Evolutionary conservation across 331 rosid species (phyloP).

Genomic region (Erythrophleum ivorense): DNA sequence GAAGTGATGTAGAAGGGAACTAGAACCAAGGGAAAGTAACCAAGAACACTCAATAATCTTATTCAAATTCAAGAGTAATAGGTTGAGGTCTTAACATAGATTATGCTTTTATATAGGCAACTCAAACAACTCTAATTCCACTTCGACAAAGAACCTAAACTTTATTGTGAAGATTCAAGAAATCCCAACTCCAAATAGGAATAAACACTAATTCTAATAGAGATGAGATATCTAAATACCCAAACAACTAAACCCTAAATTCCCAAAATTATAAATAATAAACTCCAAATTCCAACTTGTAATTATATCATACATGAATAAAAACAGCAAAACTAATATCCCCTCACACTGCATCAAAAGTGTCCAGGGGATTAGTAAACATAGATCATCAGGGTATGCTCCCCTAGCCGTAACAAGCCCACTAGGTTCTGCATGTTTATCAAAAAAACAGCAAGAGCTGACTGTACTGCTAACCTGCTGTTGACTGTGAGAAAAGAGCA

Average conservation of each 20-base stretch:
- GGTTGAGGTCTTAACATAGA: not conserved
- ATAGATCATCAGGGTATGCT: not conserved
- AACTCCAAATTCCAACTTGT: not conserved
- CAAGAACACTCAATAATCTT: not conserved
- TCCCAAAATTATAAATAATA: not conserved
- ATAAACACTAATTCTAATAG: not conserved
- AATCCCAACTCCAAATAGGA: not conserved
- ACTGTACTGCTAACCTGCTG: constrained; percentile 69
- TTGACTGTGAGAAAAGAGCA: constrained; percentile 80
- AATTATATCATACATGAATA: not conserved
- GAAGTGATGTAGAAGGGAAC: constrained; percentile 7
- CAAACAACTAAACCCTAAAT: not conserved
- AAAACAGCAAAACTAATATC: not conserved
- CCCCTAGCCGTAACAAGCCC: not conserved
- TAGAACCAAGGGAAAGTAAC: not conserved
- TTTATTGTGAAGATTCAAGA: not conserved
- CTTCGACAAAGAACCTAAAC: not conserved
- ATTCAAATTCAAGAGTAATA: not conserved
- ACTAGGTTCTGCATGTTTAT: constrained; percentile 33
- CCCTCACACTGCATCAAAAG: not conserved
- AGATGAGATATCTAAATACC: not conserved
- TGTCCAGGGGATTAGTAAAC: constrained; percentile 8
- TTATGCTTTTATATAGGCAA: not conserved
- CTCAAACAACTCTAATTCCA: constrained; percentile 3
- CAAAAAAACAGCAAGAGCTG: constrained; percentile 5